These are phyloP conservation scores for Cutaneotrichosporon cyanovorans DNA, from an alignment of 1,284 basidiomycete genomes.

Conservation along the genomic window DNA sequence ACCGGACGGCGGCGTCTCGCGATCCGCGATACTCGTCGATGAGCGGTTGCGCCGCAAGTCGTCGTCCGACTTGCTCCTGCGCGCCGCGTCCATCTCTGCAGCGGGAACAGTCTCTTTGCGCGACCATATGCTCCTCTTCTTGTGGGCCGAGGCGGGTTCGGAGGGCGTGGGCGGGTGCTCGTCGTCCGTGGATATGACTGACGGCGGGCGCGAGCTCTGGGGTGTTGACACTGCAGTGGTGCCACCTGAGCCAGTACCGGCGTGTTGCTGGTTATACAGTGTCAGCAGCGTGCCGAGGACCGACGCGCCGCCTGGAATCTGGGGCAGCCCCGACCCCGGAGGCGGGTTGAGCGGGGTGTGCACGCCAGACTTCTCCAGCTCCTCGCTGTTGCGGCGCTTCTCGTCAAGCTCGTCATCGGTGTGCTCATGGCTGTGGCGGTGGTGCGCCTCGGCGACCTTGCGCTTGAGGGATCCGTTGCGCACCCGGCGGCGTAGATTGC, in stretches of 20 bases:
- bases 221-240: slow-evolving; percentile 20
- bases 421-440: not conserved
- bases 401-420: not conserved
- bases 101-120: not conserved
- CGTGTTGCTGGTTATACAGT: slow-evolving; percentile 34
- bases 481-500: slow-evolving; percentile 38
- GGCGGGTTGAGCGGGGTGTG: slow-evolving; percentile 8
- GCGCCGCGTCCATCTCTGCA: not conserved
- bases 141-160: slow-evolving; percentile 9
- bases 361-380: not conserved
- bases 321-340: slow-evolving; percentile 1
- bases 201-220: slow-evolving; percentile 32
- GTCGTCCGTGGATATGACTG: slow-evolving; percentile 9
- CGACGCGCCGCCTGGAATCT: slow-evolving; percentile 33
- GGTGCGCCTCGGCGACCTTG: not conserved
- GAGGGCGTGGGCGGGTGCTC: slow-evolving; percentile 17
- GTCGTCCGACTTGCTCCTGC: not conserved
- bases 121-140: slow-evolving; percentile 5
- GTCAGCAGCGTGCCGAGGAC: slow-evolving; percentile 40
- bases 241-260: not conserved
- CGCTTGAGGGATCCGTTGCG: slow-evolving; percentile 5
- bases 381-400: slow-evolving; percentile 4
- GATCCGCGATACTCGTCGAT: slow-evolving; percentile 7
- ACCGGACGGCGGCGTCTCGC: slow-evolving; percentile 1
- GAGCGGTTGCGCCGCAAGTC: slow-evolving; percentile 1